Percentiles rank a stretch among this genome's conserved stretches.
Evolutionary conservation across 352 stramenopile genomes (phyloP).

Genomic region (Pythium volutum): DNA sequence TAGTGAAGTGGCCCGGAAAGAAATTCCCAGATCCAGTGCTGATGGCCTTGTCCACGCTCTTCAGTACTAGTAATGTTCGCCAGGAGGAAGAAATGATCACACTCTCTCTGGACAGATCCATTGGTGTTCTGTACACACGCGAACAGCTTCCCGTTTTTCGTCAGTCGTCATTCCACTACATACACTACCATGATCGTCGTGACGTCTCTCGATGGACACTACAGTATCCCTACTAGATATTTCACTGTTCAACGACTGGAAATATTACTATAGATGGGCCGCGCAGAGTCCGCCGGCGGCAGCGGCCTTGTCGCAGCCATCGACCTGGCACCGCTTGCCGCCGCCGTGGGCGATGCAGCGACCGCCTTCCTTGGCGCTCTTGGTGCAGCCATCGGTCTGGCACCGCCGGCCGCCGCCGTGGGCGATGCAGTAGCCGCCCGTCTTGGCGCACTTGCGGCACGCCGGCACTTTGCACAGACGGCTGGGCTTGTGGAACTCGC

Average conservation of each 20-base stretch:
- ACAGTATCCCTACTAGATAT: too few relatives aligned
- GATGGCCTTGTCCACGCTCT: too few relatives aligned
- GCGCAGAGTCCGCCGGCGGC: slow-evolving; percentile 52
- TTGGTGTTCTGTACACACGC: too few relatives aligned
- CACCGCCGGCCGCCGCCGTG: slow-evolving; percentile 74
- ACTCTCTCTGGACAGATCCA: too few relatives aligned
- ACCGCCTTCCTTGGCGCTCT: slow-evolving; percentile 68
- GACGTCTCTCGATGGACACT: background rate
- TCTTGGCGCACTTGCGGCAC: slow-evolving; percentile 63
- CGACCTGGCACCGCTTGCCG: slow-evolving; percentile 42
- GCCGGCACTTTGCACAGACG: slow-evolving; percentile 58
- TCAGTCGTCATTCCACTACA: slow-evolving; percentile 27
- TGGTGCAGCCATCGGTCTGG: slow-evolving; percentile 53
- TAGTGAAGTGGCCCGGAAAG: too few relatives aligned
- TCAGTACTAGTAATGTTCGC: too few relatives aligned
- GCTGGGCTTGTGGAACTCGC: slow-evolving; percentile 63
- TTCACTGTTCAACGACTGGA: background rate
- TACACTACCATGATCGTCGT: too few relatives aligned
- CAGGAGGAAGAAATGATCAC: too few relatives aligned
- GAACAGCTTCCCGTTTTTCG: background rate
- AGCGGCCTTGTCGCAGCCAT: slow-evolving; percentile 52
- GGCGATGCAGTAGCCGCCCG: slow-evolving; percentile 66
- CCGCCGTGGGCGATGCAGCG: slow-evolving; percentile 59
- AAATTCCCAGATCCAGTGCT: too few relatives aligned
- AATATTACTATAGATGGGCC: slow-evolving; percentile 27